Evolutionary conservation across 441 rosid species (phyloP).

Genomic region (Gossypium aridum): DNA sequence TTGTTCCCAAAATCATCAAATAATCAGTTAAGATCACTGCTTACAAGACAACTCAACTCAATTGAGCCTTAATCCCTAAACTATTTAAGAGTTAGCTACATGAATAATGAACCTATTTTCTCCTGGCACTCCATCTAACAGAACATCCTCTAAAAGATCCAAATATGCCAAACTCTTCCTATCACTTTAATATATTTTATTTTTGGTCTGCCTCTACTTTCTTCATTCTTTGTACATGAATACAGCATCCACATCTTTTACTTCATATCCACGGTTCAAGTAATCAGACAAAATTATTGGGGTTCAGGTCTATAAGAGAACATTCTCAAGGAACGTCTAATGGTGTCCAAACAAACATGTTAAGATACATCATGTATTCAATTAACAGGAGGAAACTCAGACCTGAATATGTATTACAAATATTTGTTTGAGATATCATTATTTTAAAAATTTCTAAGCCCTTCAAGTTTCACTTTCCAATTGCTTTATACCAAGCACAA

Average conservation of each 20-base stretch:
- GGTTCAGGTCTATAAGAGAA: background rate
- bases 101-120: background rate
- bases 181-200: background rate
- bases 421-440: background rate
- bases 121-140: background rate
- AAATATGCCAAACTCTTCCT: background rate
- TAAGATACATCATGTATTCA: background rate
- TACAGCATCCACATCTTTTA: background rate
- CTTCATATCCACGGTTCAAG: background rate
- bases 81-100: background rate
- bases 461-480: conserved; percentile 5
- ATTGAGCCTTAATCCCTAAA: background rate
- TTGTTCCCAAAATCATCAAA: background rate
- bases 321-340: background rate
- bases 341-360: background rate
- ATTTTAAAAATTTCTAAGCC: background rate
- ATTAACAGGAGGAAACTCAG: background rate
- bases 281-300: background rate
- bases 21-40: background rate
- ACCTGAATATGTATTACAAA: background rate
- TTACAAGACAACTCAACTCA: conserved; percentile 10
- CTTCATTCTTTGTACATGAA: background rate
- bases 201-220: background rate
- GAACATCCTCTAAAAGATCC: background rate
- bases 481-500: background rate